Conservation (phyloP, 139 green algal genomes). For the Volvox africanus region DNA sequence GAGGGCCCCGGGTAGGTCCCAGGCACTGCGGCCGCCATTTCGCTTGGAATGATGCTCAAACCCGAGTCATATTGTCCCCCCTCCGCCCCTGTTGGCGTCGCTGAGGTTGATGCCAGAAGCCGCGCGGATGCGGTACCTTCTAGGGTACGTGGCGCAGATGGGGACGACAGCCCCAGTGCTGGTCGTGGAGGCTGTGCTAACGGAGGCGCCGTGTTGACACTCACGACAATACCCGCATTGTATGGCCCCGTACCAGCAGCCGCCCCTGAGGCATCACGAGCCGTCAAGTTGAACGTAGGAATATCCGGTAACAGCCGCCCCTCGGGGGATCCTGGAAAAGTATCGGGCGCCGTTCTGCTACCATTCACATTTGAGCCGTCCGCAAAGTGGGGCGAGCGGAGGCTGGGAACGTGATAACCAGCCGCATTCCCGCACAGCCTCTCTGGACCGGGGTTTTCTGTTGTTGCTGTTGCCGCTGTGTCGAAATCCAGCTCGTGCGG, state of each 20-base stretch:
- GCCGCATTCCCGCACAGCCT: no score
- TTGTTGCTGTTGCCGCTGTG: neutral
- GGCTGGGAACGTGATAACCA: neutral
- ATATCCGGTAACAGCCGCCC: neutral
- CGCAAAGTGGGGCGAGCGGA: no score
- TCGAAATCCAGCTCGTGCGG: neutral
- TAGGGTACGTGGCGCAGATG: neutral
- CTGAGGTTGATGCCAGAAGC: neutral
- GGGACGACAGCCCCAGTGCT: neutral
- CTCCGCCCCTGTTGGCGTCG: no score
- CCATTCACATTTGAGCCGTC: no score
- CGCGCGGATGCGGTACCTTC: neutral
- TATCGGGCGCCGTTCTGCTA: no score
- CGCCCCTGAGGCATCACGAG: neutral
- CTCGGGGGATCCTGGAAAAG: neutral
- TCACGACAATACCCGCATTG: neutral
- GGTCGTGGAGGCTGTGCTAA: neutral
- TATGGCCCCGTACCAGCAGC: neutral
- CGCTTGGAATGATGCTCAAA: no score
- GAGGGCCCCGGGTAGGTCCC: neutral
- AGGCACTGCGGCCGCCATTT: no score
- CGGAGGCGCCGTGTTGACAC: slow-evolving; percentile 1
- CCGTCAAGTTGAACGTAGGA: neutral
- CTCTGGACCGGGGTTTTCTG: no score
- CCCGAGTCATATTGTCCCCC: no score